These are phyloP conservation scores for Gloeophyllum trabeum DNA, from an alignment of 768 basidiomycete genomes.

Conservation along the genomic window DNA sequence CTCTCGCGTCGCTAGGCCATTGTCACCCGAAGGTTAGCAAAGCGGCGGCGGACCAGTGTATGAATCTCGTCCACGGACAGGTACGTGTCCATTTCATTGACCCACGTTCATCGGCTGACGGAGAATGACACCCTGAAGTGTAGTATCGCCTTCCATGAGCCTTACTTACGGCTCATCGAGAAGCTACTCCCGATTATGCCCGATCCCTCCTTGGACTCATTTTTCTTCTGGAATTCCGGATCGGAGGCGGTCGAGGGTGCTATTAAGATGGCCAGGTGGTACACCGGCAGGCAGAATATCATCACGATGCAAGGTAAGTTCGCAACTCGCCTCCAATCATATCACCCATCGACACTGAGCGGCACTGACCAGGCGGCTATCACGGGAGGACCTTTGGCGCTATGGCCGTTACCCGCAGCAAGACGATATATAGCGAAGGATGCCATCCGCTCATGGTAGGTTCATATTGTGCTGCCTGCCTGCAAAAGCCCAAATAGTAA, in stretches of 20 bases:
- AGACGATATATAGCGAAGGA: constrained; percentile 81
- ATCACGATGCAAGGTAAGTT: constrained; percentile 77
- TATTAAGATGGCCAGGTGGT: constrained; percentile 72
- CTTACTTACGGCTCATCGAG: constrained; percentile 82
- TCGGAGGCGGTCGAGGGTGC: constrained; percentile 88
- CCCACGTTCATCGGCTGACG: background rate
- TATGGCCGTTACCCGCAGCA: constrained; percentile 89
- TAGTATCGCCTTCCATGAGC: constrained; percentile 80
- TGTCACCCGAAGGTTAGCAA: constrained; percentile 80
- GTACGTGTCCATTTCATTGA: constrained; percentile 24
- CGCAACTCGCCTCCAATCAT: too few relatives aligned
- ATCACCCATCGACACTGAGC: background rate
- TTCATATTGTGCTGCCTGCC: background rate
- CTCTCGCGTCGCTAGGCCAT: constrained; percentile 41
- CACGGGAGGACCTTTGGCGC: constrained; percentile 92
- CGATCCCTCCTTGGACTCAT: constrained; percentile 80
- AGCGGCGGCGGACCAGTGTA: constrained; percentile 84
- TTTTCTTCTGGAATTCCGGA: constrained; percentile 97
- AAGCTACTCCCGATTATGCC: constrained; percentile 85
- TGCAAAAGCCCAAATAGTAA: background rate
- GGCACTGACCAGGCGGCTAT: constrained; percentile 43
- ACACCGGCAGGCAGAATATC: constrained; percentile 79
- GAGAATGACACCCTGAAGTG: constrained; percentile 36
- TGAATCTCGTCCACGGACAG: constrained; percentile 69
- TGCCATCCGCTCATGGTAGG: constrained; percentile 75